phyloP scores from a whole-genome alignment of 345 rosid genomes.

The Eucalyptus erythrocorys region DNA sequence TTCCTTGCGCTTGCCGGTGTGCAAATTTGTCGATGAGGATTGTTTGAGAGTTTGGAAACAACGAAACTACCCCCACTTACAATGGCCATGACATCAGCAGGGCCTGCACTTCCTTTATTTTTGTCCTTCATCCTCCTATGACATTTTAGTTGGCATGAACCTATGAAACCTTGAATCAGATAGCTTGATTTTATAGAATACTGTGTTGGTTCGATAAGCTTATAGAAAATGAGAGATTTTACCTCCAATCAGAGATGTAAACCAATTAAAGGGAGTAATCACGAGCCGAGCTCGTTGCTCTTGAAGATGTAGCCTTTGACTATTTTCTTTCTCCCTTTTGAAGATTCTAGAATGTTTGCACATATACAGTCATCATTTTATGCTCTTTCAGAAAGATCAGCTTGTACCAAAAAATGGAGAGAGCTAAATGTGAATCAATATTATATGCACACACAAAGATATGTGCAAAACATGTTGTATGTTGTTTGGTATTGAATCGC shows the following conservation, averaged over 20 bases:
- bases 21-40: background rate
- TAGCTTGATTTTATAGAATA: background rate
- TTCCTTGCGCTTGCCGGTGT: too few relatives aligned
- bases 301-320: background rate
- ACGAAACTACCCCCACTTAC: background rate
- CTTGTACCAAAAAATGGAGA: accelerated
- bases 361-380: background rate
- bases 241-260: background rate
- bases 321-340: too few relatives aligned
- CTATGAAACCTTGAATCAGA: accelerated
- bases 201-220: background rate
- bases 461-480: too few relatives aligned
- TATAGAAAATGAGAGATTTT: background rate
- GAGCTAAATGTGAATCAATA: too few relatives aligned
- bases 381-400: background rate
- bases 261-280: background rate
- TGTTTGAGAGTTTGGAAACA: background rate
- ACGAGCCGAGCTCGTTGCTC: background rate
- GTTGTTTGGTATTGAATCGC: background rate
- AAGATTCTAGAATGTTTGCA: too few relatives aligned
- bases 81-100: too few relatives aligned
- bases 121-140: background rate
- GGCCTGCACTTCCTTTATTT: too few relatives aligned
- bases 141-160: background rate
- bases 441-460: background rate